Evolutionary conservation across 257 asterid species (phyloP).

Genomic region (Jasminum sambac): DNA sequence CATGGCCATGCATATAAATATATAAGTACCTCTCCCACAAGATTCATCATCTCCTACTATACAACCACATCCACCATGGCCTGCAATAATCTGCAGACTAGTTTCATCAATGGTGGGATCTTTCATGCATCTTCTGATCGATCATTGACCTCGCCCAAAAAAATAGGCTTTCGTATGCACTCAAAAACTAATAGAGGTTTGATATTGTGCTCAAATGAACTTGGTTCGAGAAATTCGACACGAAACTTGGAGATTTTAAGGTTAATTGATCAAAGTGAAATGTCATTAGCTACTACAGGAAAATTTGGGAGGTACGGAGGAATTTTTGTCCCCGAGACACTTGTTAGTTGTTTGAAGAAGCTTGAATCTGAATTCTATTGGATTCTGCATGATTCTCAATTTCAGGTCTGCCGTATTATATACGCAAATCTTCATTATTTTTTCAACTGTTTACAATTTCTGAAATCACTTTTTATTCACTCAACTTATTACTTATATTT

Average conservation of each 20-base stretch:
- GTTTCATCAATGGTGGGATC: constrained; percentile 12
- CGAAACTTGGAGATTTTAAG: constrained; percentile 9
- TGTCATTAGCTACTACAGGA: constrained; percentile 27
- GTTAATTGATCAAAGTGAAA: constrained; percentile 26
- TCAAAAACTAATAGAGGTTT: background rate
- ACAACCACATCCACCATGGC: constrained; percentile 11
- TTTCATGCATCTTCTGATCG: background rate
- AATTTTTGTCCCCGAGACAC: constrained; percentile 65
- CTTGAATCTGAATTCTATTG: constrained; percentile 54
- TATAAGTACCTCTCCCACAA: background rate
- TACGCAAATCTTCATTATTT: background rate
- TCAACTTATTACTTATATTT: no score
- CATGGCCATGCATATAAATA: no score
- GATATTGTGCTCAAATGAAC: constrained; percentile 13
- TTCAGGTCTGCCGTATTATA: constrained; percentile 46
- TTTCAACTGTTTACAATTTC: background rate
- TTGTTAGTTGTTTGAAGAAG: constrained; percentile 44
- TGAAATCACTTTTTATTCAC: no score
- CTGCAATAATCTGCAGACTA: constrained; percentile 12
- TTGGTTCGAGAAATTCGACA: background rate
- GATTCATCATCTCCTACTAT: background rate
- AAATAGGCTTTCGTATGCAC: background rate
- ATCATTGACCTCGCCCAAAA: background rate
- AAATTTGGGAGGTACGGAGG: constrained; percentile 79
- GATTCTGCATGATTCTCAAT: constrained; percentile 42